Conservation (phyloP, 2,329 filamentous ascomycete genomes). For the Aschersonia sp. region DNA sequence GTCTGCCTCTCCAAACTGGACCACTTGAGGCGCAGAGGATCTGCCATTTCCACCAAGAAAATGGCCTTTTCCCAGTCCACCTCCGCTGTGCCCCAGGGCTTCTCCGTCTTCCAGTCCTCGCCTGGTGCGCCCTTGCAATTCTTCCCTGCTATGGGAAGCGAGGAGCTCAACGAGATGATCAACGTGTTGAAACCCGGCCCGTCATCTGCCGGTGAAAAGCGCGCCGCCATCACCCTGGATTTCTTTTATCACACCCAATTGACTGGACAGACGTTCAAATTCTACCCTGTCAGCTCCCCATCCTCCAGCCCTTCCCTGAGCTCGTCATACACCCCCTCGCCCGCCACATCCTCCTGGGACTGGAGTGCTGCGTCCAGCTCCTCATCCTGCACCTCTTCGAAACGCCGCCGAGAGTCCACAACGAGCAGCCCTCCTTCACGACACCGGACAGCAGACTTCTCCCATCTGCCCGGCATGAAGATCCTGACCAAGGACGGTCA, state of each 20-base stretch:
- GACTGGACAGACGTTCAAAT: conserved; percentile 46
- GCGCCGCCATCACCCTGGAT: conserved; percentile 40
- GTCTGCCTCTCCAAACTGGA: too few relatives aligned
- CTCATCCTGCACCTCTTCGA: conserved; percentile 13
- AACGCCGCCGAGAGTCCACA: conserved; percentile 13
- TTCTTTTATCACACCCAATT: conserved; percentile 38
- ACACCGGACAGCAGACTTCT: conserved; percentile 27
- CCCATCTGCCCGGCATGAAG: conserved; percentile 46
- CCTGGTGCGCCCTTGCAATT: conserved; percentile 47
- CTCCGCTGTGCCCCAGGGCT: conserved; percentile 26
- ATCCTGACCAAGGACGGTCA: conserved; percentile 49
- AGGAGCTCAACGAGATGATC: conserved; percentile 47
- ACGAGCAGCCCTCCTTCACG: conserved; percentile 11
- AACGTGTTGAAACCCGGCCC: conserved; percentile 40
- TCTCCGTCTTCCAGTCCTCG: conserved; percentile 44
- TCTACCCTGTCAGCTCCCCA: conserved; percentile 35
- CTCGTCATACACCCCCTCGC: conserved; percentile 34
- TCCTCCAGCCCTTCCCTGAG: conserved; percentile 21
- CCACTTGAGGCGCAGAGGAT: not conserved
- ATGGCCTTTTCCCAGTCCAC: conserved; percentile 1
- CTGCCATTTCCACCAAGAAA: not conserved
- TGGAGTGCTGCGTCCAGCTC: conserved; percentile 19
- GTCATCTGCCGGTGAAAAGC: conserved; percentile 41
- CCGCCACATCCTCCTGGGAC: conserved; percentile 31
- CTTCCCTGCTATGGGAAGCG: conserved; percentile 47